Evolutionary conservation across 192 early-diverging fungal species (phyloP).

Genomic region (Coemansia sp.): DNA sequence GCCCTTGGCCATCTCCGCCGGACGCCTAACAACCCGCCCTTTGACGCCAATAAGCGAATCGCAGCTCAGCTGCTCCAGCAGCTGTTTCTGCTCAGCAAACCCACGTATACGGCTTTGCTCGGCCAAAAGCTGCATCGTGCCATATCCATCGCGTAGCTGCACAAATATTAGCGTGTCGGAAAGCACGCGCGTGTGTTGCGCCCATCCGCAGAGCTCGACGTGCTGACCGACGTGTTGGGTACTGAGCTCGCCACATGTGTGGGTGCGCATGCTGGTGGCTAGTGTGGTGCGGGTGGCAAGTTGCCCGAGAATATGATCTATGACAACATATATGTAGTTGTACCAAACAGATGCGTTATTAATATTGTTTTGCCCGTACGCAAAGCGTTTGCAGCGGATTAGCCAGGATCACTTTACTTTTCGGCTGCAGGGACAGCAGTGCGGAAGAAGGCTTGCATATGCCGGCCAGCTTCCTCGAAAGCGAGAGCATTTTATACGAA

Average conservation of each 20-base stretch:
- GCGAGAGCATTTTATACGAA: too few species aligned
- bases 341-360: too few species aligned
- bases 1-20: constrained; percentile 41
- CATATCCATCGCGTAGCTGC: constrained; percentile 73
- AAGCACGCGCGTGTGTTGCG: constrained; percentile 57
- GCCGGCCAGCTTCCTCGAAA: too few species aligned
- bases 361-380: too few species aligned
- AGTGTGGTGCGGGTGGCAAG: constrained; percentile 6
- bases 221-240: constrained; percentile 50
- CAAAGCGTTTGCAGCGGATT: too few species aligned
- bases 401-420: too few species aligned
- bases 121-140: constrained; percentile 66
- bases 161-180: constrained; percentile 75
- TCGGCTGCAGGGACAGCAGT: too few species aligned
- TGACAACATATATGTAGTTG: too few species aligned
- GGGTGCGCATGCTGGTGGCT: constrained; percentile 59
- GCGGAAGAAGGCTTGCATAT: too few species aligned
- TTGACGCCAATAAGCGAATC: constrained; percentile 73
- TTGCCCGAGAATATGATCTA: background rate
- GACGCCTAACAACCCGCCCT: constrained; percentile 63
- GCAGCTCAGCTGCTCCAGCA: constrained; percentile 48
- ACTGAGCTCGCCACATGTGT: constrained; percentile 69
- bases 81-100: constrained; percentile 23
- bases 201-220: constrained; percentile 80
- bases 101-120: constrained; percentile 50